A percentile compares a stretch with the other conserved stretches of the same genome.
Conservation (phyloP, 1,139 yeast species). For the Zygotorulaspora mrakii region DNA sequence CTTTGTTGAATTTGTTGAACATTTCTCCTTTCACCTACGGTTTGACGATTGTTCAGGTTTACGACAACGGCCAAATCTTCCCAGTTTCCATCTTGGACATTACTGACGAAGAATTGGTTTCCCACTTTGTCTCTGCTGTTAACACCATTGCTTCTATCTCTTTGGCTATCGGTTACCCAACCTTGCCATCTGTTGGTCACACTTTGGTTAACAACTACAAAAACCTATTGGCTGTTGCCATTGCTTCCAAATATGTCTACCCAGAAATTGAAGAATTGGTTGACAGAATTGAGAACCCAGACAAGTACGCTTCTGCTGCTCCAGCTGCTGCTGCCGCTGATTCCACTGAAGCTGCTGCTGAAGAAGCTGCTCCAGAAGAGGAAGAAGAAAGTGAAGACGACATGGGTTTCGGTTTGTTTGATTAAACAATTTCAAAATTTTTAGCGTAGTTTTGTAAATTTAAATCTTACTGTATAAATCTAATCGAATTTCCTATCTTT, state of each 20-base stretch:
- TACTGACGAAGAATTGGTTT: constrained; percentile 93
- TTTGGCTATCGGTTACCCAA: constrained; percentile 98
- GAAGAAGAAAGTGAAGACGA: constrained; percentile 74
- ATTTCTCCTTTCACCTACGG: constrained; percentile 99
- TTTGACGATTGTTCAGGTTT: constrained; percentile 92
- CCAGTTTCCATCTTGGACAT: constrained; percentile 95
- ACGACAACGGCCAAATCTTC: constrained; percentile 98
- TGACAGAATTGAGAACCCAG: constrained; percentile 99
- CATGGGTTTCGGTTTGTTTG: constrained; percentile 99
- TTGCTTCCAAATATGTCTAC: constrained; percentile 98
- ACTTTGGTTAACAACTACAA: constrained; percentile 98
- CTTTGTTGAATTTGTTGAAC: constrained; percentile 98
- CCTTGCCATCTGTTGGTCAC: constrained; percentile 99
- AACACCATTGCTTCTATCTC: constrained; percentile 93
- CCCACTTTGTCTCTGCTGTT: constrained; percentile 90
- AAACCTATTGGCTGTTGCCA: constrained; percentile 95
- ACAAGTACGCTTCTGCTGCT: constrained; percentile 98
- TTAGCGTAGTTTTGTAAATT: constrained; percentile 1
- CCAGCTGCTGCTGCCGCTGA: constrained; percentile 75
- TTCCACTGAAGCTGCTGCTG: constrained; percentile 61
- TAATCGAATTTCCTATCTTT: too few species aligned
- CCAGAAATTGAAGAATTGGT: constrained; percentile 98
- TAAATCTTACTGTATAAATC: constrained; percentile 9
- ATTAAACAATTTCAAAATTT: constrained; percentile 49
- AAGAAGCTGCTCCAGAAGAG: constrained; percentile 71